Percentiles rank a stretch among this genome's conserved stretches.
phyloP scores from a whole-genome alignment of 176 grass and related monocot genomes.

The Carex cristatella region DNA sequence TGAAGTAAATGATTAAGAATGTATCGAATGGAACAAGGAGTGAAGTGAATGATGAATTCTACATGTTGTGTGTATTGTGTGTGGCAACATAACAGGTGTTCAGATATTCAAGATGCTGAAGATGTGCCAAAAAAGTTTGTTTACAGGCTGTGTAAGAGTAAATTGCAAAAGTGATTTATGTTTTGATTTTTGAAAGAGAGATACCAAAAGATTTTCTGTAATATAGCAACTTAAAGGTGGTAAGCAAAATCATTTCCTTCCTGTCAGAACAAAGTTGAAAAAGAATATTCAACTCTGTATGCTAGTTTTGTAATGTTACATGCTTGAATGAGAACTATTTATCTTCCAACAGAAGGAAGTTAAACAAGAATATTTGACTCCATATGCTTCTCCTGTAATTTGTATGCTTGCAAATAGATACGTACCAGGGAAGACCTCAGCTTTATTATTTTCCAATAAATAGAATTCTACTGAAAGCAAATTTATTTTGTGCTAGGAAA shows the following conservation, averaged over 20 bases:
- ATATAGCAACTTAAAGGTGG: neutral
- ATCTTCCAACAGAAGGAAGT: neutral
- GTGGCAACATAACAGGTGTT: constrained; percentile 78
- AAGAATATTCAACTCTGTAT: neutral
- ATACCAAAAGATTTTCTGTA: neutral
- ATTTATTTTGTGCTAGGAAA: neutral
- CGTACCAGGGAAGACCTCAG: neutral
- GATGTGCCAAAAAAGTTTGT: constrained; percentile 54
- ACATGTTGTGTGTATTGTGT: constrained; percentile 70
- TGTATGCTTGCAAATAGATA: neutral
- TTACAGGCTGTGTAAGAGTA: constrained; percentile 46
- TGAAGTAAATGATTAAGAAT: constrained; percentile 31
- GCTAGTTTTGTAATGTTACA: constrained; percentile 3
- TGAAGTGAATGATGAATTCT: constrained; percentile 63
- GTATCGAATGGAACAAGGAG: constrained; percentile 58
- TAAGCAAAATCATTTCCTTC: neutral
- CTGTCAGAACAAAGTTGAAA: neutral
- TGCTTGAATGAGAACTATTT: neutral
- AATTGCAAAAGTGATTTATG: neutral
- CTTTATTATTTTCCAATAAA: neutral
- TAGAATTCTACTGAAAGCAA: neutral
- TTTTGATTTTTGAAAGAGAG: neutral
- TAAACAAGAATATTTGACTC: neutral
- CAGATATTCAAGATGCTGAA: constrained; percentile 54
- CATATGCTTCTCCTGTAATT: neutral